Evolutionary conservation across 306 rosid genomes (phyloP).

Genomic region (Corylus americana): DNA sequence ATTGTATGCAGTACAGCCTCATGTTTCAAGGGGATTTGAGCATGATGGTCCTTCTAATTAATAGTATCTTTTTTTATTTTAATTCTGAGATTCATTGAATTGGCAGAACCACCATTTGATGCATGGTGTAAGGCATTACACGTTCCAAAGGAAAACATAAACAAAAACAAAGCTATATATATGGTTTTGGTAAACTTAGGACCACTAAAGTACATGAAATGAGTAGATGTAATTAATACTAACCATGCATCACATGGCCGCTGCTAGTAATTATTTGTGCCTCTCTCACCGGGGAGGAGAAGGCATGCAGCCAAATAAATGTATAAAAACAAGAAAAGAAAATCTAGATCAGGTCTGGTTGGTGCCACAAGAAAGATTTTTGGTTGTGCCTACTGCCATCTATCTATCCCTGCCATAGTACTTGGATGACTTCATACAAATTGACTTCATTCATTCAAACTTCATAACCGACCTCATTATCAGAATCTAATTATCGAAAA

Average conservation of each 20-base stretch:
- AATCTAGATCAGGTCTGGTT: conserved; percentile 2
- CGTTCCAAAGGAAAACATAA: neutral
- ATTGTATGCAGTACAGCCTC: neutral
- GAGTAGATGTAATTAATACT: conserved; percentile 13
- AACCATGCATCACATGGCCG: conserved; percentile 39
- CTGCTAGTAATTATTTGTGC: conserved; percentile 6
- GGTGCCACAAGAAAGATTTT: conserved; percentile 31
- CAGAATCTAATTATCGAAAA: conserved; percentile 54
- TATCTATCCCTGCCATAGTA: conserved; percentile 14
- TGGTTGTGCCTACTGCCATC: conserved; percentile 22
- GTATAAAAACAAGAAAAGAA: neutral
- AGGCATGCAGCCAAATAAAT: conserved; percentile 8
- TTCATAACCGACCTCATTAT: conserved; percentile 36
- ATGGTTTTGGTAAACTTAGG: neutral
- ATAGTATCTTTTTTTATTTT: neutral
- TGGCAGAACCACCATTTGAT: conserved; percentile 7
- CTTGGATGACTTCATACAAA: conserved; percentile 25
- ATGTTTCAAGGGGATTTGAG: neutral
- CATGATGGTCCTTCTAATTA: too few species aligned
- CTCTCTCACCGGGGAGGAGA: neutral
- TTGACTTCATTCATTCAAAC: conserved; percentile 29
- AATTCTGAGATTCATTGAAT: conserved; percentile 33
- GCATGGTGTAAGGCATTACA: neutral
- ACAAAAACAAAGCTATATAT: neutral
- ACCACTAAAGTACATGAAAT: conserved; percentile 4